A percentile compares a stretch with the other conserved stretches of the same genome.
These are phyloP conservation scores for Fusarium abutilonis DNA, from an alignment of 2,329 filamentous ascomycete species.

Conservation along the genomic window DNA sequence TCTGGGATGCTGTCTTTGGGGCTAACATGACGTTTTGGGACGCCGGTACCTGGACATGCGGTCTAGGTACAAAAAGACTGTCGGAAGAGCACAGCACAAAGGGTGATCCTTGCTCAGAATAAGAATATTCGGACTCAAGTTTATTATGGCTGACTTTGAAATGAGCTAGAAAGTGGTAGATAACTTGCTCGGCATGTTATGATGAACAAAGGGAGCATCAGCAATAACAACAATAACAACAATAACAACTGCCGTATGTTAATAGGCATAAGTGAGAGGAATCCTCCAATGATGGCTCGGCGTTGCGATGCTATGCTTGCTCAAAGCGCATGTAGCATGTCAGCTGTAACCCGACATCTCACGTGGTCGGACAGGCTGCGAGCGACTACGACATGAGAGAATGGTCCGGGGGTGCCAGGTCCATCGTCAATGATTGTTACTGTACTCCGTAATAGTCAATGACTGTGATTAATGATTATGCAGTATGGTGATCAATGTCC, in stretches of 20 bases:
- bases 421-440: constrained; percentile 2
- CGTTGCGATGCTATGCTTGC: constrained; percentile 11
- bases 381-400: constrained; percentile 5
- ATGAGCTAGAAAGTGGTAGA: neutral
- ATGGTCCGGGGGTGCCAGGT: constrained; percentile 1
- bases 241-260: neutral
- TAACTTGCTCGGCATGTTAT: no score
- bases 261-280: constrained; percentile 1
- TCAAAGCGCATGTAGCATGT: constrained; percentile 5
- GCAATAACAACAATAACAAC: no score
- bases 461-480: constrained; percentile 22
- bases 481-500: constrained; percentile 35
- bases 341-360: constrained; percentile 16
- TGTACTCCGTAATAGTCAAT: no score
- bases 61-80: constrained; percentile 2
- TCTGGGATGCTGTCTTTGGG: neutral
- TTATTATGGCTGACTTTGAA: neutral
- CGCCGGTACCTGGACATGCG: constrained; percentile 10
- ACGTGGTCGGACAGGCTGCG: constrained; percentile 28
- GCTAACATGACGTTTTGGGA: constrained; percentile 19
- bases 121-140: neutral
- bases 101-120: constrained; percentile 2
- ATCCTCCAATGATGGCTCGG: constrained; percentile 1
- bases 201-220: no score
- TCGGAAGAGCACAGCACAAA: constrained; percentile 19